phyloP scores from a whole-genome alignment of 331 rosid species.

The Rosa hybrid region DNA sequence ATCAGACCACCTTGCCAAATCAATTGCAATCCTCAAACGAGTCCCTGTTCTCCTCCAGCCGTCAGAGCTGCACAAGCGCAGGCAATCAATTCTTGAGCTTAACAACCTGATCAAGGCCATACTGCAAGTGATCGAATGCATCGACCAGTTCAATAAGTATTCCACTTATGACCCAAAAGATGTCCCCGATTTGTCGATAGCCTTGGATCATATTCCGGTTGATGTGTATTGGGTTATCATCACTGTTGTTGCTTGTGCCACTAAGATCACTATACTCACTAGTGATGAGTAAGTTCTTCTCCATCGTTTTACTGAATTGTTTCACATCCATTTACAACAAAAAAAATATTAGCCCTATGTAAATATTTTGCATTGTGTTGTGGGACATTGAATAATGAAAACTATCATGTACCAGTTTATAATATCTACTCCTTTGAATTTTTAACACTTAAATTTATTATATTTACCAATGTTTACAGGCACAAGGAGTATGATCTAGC shows the following conservation, averaged over 20 bases:
- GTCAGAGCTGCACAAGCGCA: constrained; percentile 8
- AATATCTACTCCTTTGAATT: too few species aligned
- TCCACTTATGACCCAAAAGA: constrained; percentile 6
- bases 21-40: constrained; percentile 18
- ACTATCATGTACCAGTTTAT: too few species aligned
- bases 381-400: too few species aligned
- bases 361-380: too few species aligned
- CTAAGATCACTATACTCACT: constrained; percentile 31
- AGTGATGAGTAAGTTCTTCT: constrained; percentile 6
- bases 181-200: constrained; percentile 19
- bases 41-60: constrained; percentile 16
- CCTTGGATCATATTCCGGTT: constrained; percentile 18
- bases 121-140: constrained; percentile 23
- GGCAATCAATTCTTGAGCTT: constrained; percentile 22
- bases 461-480: background rate
- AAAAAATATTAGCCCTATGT: too few species aligned
- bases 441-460: too few species aligned
- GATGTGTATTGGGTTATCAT: constrained; percentile 33
- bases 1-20: constrained; percentile 23
- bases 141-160: constrained; percentile 21
- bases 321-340: too few species aligned
- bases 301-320: background rate
- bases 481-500: constrained; percentile 25
- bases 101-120: constrained; percentile 28
- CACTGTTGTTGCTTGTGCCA: constrained; percentile 35